Evolutionary conservation across 2,329 filamentous ascomycete genomes (phyloP).

Genomic region (Aspergillus sp.): DNA sequence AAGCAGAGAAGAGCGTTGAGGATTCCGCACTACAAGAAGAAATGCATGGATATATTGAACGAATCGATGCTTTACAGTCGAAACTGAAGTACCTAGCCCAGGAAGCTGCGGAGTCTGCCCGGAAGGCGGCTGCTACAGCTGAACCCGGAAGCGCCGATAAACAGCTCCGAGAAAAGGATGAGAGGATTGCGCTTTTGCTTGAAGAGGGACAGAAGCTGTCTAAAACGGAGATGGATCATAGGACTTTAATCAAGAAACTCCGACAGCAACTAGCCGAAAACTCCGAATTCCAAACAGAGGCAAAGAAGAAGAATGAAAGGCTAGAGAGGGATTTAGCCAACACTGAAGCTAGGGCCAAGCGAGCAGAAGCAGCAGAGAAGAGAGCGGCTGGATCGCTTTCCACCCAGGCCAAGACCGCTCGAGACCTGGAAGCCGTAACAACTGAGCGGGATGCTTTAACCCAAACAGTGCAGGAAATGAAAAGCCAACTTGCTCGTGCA

Average conservation of each 20-base stretch:
- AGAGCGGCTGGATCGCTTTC: conserved; percentile 56
- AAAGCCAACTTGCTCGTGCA: conserved; percentile 67
- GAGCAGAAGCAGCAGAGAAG: conserved; percentile 60
- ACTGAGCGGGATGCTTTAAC: conserved; percentile 64
- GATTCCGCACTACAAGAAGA: conserved; percentile 73
- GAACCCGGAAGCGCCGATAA: conserved; percentile 68
- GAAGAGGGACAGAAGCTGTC: conserved; percentile 89
- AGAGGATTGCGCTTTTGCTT: conserved; percentile 84
- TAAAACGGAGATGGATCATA: conserved; percentile 79
- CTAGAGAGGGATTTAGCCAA: conserved; percentile 56
- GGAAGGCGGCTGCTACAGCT: conserved; percentile 63
- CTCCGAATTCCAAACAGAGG: conserved; percentile 50
- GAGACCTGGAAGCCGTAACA: conserved; percentile 61
- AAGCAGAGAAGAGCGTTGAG: conserved; percentile 51
- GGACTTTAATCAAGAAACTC: conserved; percentile 79
- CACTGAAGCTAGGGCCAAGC: conserved; percentile 57
- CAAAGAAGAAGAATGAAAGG: conserved; percentile 57
- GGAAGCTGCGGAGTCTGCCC: conserved; percentile 74
- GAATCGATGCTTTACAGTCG: conserved; percentile 85
- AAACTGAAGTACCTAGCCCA: conserved; percentile 87
- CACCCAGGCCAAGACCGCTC: conserved; percentile 51
- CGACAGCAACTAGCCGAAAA: conserved; percentile 53
- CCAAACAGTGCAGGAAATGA: conserved; percentile 66
- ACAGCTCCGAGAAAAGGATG: conserved; percentile 83
- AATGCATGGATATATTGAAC: conserved; percentile 77